Base-by-base conservation (phyloP, 768 basidiomycete species). In the Dioszegia aurantiaca region DNA sequence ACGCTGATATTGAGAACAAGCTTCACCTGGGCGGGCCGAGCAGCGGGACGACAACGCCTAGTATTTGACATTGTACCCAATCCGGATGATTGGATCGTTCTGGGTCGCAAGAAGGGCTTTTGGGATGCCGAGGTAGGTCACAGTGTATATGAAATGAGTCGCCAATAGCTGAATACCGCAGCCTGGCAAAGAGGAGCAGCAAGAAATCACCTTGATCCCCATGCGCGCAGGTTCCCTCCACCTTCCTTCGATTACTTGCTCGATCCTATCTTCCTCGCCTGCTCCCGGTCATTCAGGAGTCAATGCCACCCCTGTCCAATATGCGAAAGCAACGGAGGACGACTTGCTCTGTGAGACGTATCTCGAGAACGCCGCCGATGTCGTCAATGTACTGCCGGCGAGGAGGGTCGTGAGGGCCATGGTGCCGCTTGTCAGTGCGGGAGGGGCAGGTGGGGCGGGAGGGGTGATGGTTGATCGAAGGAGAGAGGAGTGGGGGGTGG, bases 71-170 rank as follows among this genome's bases (percentile, higher is more conserved):
- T 95, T 10, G 44, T 63, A 16, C 85, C 88, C 57, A 89, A 90
- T 63, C 81, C 85, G 75, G 82, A 85, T 17, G 85, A 84, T 47
- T 97, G 93, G 93, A 80, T 95, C 2, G 84, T 97, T 9, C 88
- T 89, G 60, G 93, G 93, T 9, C 82, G 82, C 40, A 94, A 92
- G 77, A 84, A 87, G 52, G 92, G 91, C 0, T 87, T 88, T 64
- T 93, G 89, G 67, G 54, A 81, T 17, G 88, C 87, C 2, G 81
- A 79, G 77, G 93, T 89, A 68, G 52, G 84, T 55, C 11, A 14
- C 14, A 39, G n/a, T 23, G 17, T 17, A 8, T 14, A 42, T 6
- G 12, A 40, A 55, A 36, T 40, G 23, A 16, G 36, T 27, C 26
- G 11, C 39, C 17, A 28, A 5, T 59, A 91, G 89, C 84, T 89